Evolutionary conservation across 352 stramenopile species (phyloP), one percentile per base, ranked within the genome.

Genomic region (Phytophthora hibernalis): DNA sequence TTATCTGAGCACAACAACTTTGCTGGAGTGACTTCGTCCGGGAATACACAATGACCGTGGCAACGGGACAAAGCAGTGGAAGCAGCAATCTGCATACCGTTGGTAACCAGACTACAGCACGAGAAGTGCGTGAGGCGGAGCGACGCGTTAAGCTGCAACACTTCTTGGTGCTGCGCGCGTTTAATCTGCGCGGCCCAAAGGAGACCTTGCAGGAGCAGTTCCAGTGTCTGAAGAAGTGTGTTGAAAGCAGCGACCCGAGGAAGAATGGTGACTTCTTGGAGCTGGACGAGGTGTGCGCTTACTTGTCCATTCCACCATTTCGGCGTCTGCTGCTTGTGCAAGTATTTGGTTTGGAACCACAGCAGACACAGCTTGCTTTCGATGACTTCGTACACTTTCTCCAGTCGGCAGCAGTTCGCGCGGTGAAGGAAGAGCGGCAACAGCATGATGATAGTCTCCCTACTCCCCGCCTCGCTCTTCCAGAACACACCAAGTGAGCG

Each of bases 111-210:
- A 35, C 15, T 2, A 65, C 42, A 13, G 52, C 65, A 53, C 51
- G 50, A 61, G 47, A 66, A 73, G 35, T 24, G 28, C 64, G 72
- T 5, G 72, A 75, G 0, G 52, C 52, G 11, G 68, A 89, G 15
- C 79, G 82, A 31, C 70, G 72, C 1, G 56, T 83, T 15, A 90
- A 93, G 65, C 64, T 94, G 60, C 85, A 96, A 61, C 75, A 91
- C 33, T 94, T 95, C 37, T 65, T 94, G 33, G 76, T 92, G 40
- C 77, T 94, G 60, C 90, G 90, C 40, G 88, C 88, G 16, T 96
- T 90, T 68, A 96, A 95, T 68, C 53, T 93, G 42, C 84, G 88
- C 24, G 77, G 80, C 33, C 58, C 66, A 18, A 80, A 76, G 54
- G 74, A 87, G 58, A 92, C 79, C 3, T 59, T 96, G 33, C 65